Evolutionary conservation across 129 eudicot genomes (phyloP), one percentile per base, ranked within the genome.

Genomic region (Flaveria linearis): DNA sequence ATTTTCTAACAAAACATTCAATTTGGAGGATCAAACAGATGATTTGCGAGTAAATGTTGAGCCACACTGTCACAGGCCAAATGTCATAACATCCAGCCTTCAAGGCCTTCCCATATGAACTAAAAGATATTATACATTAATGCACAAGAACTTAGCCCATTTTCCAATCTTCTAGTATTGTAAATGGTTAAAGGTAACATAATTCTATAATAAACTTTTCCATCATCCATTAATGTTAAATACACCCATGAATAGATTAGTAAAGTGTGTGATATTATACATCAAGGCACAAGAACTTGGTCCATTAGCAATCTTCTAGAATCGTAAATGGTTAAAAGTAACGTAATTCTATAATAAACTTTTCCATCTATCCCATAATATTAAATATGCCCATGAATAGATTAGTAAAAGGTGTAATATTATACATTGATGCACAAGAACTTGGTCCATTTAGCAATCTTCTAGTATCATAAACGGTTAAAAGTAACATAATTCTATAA

Each of bases 211-310:
- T 51, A 18, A 51, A 16, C 9, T 47, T 25, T 15, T 28, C 56
- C 14, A 28, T 12, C 28, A 50, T 16, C 75, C 46, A 30, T n/a
- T 71, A 33, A 52, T 71, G n/a, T 36, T 51, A 71, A 28, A 71
- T 71, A 51, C 12, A 3, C 62, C 75, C 10, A 26, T 52, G 47
- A 49, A 62, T 28, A 26, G 11, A 70, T 26, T 16, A 47, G 15
- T 47, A 26, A 26, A 26, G 28, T 26, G 28, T 26, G 28, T 26
- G 39, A 50, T 58, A 7, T 18, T 6, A 52, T 30, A 7, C 75
- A 50, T 71, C 9, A 71, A 50, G n/a, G 63, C 47, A 71, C n/a
- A 26, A 28, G 46, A 71, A 71, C 23, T 16, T 49, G 75, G 47
- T 9, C 60, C 26, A 51, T 28, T 9, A 25, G 9, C 42, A 46